phyloP scores from a whole-genome alignment of 2,329 filamentous ascomycete genomes.

The Fusarium xylarioides region DNA sequence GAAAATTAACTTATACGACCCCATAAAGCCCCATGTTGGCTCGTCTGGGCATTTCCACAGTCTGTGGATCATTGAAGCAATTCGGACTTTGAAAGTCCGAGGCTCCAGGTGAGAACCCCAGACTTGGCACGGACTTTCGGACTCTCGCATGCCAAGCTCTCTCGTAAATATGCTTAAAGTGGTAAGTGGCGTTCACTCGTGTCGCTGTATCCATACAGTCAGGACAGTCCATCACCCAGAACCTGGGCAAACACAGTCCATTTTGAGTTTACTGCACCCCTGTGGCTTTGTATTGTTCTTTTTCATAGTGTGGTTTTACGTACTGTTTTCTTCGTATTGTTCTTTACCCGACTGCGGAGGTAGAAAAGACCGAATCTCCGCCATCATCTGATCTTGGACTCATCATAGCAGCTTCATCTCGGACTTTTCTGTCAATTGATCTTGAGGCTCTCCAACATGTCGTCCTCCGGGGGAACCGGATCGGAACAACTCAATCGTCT shows the following conservation, averaged over 20 bases:
- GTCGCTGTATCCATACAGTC: background rate
- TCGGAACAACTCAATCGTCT: constrained; percentile 39
- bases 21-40: constrained; percentile 1
- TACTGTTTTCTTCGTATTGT: background rate
- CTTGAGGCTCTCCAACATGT: constrained; percentile 15
- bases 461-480: background rate
- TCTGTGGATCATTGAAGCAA: constrained; percentile 32
- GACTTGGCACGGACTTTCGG: constrained; percentile 6
- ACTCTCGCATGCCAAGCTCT: constrained; percentile 10
- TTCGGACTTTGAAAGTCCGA: constrained; percentile 38
- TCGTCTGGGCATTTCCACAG: background rate
- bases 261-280: background rate
- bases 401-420: background rate
- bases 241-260: constrained; percentile 9
- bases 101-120: background rate
- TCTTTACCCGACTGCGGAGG: constrained; percentile 2
- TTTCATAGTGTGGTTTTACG: constrained; percentile 4
- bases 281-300: constrained; percentile 23
- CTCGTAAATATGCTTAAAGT: constrained; percentile 9
- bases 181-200: background rate
- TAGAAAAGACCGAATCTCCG: constrained; percentile 27
- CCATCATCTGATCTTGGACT: background rate
- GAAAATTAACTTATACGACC: constrained; percentile 5
- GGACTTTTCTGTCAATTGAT: constrained; percentile 6
- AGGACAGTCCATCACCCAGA: background rate